A percentile compares a stretch with the other conserved stretches of the same genome.
These are phyloP conservation scores for Litchi chinensis DNA, from an alignment of 345 rosid genomes.

Conservation along the genomic window DNA sequence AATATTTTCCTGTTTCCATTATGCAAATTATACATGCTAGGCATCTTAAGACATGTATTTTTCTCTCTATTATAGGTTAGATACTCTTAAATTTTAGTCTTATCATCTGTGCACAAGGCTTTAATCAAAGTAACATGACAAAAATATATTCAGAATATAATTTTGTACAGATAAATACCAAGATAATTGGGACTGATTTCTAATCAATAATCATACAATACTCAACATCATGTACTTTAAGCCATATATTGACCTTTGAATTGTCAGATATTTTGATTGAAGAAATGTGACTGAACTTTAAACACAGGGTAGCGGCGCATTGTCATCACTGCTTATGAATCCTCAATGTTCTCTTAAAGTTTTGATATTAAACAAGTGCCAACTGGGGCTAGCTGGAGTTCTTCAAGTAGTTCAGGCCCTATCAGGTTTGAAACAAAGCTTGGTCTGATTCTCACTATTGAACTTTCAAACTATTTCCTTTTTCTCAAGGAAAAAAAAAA, in stretches of 20 bases:
- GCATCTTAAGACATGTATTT: background rate
- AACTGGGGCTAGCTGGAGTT: conserved; percentile 67
- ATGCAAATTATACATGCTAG: background rate
- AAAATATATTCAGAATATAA: background rate
- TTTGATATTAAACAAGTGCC: conserved; percentile 69
- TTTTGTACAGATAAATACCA: background rate
- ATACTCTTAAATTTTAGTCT: background rate
- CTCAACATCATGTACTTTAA: background rate
- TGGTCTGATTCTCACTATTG: background rate
- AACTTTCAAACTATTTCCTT: background rate
- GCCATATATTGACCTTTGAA: background rate
- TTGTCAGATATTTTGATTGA: conserved; percentile 1
- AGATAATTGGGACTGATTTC: background rate
- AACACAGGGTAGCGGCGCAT: conserved; percentile 64
- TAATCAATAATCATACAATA: background rate
- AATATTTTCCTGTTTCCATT: background rate
- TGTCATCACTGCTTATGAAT: conserved; percentile 59
- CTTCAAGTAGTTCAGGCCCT: conserved; percentile 71
- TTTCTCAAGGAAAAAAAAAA: background rate
- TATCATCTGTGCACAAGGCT: background rate
- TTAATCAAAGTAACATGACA: background rate
- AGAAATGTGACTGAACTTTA: conserved; percentile 25
- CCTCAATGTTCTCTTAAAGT: conserved; percentile 64
- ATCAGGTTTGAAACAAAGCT: conserved; percentile 49
- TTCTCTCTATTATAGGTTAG: too few species aligned